Evolutionary conservation across 1,139 yeast species (phyloP).

Genomic region (Kodamaea derodonti): DNA sequence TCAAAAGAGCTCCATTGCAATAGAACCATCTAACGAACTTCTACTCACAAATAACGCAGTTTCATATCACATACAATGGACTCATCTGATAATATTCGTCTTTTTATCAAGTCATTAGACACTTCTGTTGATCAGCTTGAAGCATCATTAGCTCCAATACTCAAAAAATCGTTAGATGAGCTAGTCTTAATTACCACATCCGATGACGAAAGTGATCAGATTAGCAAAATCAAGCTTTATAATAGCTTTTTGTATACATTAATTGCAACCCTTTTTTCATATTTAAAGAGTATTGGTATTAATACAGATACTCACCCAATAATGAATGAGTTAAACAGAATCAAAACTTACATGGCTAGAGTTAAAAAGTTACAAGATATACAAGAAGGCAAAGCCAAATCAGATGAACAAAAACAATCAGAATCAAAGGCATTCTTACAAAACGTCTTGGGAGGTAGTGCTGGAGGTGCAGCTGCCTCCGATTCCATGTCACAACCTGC

Average conservation of each 20-base stretch:
- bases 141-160: constrained; percentile 28
- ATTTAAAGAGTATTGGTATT: constrained; percentile 57
- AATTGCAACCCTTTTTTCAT: constrained; percentile 49
- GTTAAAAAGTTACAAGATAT: constrained; percentile 42
- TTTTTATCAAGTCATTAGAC: constrained; percentile 27
- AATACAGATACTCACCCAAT: constrained; percentile 59
- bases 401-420: constrained; percentile 17
- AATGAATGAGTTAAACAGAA: constrained; percentile 65
- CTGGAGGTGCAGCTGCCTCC: constrained; percentile 27
- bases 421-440: constrained; percentile 39
- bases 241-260: constrained; percentile 44
- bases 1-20: background rate
- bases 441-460: constrained; percentile 39
- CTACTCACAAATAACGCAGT: background rate
- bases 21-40: background rate
- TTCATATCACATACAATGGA: constrained; percentile 32
- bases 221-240: constrained; percentile 34
- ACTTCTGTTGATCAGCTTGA: constrained; percentile 28
- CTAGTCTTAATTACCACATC: constrained; percentile 17
- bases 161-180: constrained; percentile 35
- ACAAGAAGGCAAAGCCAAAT: constrained; percentile 11
- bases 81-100: constrained; percentile 30
- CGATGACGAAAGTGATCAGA: constrained; percentile 27
- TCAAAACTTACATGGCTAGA: constrained; percentile 65
- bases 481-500: constrained; percentile 43